Evolutionary conservation across 1,139 yeast genomes (phyloP), one percentile per base, ranked within the genome.

Genomic region (Magnusiomyces tetraspermus): DNA sequence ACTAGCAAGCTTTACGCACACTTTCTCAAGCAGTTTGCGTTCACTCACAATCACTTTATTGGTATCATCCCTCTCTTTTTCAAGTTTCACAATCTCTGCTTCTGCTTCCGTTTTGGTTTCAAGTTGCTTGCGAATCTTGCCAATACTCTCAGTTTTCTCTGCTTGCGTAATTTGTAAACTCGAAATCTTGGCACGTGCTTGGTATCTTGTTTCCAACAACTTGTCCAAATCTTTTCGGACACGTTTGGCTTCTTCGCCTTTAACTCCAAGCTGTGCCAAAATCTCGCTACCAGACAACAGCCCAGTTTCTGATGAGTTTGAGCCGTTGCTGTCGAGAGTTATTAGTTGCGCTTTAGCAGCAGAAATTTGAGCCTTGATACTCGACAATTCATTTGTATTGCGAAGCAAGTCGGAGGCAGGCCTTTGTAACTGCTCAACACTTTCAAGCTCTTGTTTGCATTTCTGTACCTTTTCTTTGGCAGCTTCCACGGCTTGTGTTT

Each of bases 141-240:
- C 77, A 10, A 87, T 76, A 2, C 66, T 66, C 26, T 83, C 67
- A 58, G 74, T 76, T 55, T 76, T 76, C 59, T 84, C 89, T 57
- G 82, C 80, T 8, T 84, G 69, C 31, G 69, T 67, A 47, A 69
- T 75, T 49, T 83, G 81, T 31, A 83, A 61, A 22, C 72, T 70
- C n/a, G 75, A 71, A 28, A 78, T 59, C 47, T 77, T 82, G 48
- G 72, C 73, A 33, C 77, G 76, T 21, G 69, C 70, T 2, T 63
- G 56, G 54, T 82, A 85, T 57, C 78, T 78, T 13, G 73, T 72
- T 17, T 78, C 80, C 6, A 70, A 72, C 33, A 77, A 62, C 1
- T 69, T 71, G 10, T 70, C 69, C 1, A 83, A 66, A 2, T 67
- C 69, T 24, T 66, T 67, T 55, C 95, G 72, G 3, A 75, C 58